Base-by-base conservation (phyloP, 2,329 filamentous ascomycete genomes). In the Drechslera avenae region DNA sequence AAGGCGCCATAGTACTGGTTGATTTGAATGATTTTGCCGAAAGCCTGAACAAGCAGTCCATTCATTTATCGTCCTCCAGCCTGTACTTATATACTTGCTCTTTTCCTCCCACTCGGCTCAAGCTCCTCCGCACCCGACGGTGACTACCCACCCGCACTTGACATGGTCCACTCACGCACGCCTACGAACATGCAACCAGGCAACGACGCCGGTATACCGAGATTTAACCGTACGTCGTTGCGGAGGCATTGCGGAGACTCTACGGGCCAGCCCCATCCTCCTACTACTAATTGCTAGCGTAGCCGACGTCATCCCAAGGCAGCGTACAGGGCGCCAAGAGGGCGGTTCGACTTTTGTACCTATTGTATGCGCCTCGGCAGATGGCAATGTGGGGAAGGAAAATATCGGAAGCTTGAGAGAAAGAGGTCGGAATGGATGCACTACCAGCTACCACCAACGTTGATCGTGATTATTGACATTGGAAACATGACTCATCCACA, bases 1-100 rank as follows among this genome's bases (percentile, higher is more conserved):
- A 60, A 61, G 62, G 55, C 48, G 63, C 63, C 66, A 69, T 69
- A 50, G 36, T 67, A 49, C 49, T 7, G 39, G 33, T 34, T 44
- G 31, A 4, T 21, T 41, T 50, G 46, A 52, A 37, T 26, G 39
- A 43, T 32, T 23, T 23, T 8, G 21, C 50, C 46, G 40, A 41
- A 39, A 39, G 39, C 50, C 36, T 50, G 46, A 40, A 50, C 44
- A 36, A 28, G 7, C 26, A 28, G 7, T 10, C 26, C 2, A 28
- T 28, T 13, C 10, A 28, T 13, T 21, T 23, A 28, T 10, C 26
- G 26, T 28, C 26, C 26, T 5, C 4, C 9, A 28, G 26, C 26
- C 26, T 4, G 12, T 26, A 50, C 50, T 62, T 66, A 63, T 64
- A 62, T 64, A 64, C 39, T 44, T 16, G 47, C 49, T 43, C 17